phyloP scores from a whole-genome alignment of 768 basidiomycete species.

The Pisolithus orientalis region DNA sequence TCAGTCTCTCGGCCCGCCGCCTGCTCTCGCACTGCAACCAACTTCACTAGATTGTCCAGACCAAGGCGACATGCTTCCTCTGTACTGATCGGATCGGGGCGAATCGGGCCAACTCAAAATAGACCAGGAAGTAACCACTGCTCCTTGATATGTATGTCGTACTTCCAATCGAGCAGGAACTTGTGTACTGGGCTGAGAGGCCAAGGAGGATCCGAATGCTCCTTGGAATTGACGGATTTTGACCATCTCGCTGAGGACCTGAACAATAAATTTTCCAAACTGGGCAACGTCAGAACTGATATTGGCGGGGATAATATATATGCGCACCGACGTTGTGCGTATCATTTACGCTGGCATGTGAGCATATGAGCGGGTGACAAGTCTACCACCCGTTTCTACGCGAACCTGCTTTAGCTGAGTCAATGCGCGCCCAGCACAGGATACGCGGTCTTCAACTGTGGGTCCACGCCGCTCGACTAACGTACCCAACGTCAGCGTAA shows the following conservation, averaged over 20 bases:
- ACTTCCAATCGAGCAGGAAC: too few species aligned
- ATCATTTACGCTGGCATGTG: conserved; percentile 49
- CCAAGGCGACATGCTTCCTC: too few species aligned
- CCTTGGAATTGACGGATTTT: conserved; percentile 35
- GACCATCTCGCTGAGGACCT: conserved; percentile 43
- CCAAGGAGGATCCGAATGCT: conserved; percentile 6
- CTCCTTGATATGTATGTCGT: too few species aligned
- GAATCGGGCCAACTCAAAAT: too few species aligned
- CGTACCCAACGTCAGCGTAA: not conserved
- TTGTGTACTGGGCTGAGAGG: too few species aligned
- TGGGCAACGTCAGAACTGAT: conserved; percentile 2
- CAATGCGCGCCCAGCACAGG: conserved; percentile 53
- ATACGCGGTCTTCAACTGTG: conserved; percentile 40
- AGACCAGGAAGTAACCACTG: too few species aligned
- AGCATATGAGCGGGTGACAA: conserved; percentile 4
- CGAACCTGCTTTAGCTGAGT: conserved; percentile 37
- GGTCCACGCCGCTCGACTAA: conserved; percentile 50
- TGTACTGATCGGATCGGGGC: too few species aligned
- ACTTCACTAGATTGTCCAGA: too few species aligned
- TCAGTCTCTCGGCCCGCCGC: too few species aligned
- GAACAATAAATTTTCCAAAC: conserved; percentile 44
- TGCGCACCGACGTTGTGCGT: conserved; percentile 41
- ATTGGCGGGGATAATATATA: not conserved
- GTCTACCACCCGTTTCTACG: not conserved
- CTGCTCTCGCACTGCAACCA: too few species aligned